These are phyloP conservation scores for Lanmaoa rubissima DNA, from an alignment of 768 basidiomycete species.

Conservation along the genomic window DNA sequence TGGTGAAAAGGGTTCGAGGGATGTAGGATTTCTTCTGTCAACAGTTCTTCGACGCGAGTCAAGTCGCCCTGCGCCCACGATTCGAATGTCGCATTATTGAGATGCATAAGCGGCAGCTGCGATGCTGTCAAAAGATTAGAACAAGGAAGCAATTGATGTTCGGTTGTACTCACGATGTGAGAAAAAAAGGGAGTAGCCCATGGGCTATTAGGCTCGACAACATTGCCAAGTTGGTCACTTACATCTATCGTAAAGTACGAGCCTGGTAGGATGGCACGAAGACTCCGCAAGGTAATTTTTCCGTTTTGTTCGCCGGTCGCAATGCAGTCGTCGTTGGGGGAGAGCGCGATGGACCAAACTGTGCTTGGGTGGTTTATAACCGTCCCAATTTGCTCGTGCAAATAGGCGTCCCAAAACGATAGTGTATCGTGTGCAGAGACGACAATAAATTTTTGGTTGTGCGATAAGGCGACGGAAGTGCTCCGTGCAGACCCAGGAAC, in stretches of 20 bases:
- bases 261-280: not conserved
- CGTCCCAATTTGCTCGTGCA: not conserved
- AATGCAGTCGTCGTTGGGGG: not conserved
- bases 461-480: not conserved
- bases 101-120: not conserved
- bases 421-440: accelerated
- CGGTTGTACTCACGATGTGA: not conserved
- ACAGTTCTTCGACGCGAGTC: not conserved
- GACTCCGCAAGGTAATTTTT: not conserved
- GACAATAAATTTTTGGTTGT: not conserved
- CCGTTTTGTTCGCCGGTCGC: not conserved
- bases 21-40: not conserved
- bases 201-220: not conserved
- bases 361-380: not conserved
- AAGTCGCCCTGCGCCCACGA: constrained; percentile 1
- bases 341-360: not conserved
- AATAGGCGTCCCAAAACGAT: constrained; percentile 1
- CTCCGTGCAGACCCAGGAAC: too few species aligned
- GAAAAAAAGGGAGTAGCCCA: too few species aligned
- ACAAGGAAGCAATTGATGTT: accelerated
- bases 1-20: not conserved
- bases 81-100: not conserved
- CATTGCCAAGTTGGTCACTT: not conserved
- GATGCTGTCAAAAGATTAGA: not conserved
- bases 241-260: constrained; percentile 8